phyloP scores from a whole-genome alignment of 108 stramenopile species.

The Cyclostephanos invisitatus region DNA sequence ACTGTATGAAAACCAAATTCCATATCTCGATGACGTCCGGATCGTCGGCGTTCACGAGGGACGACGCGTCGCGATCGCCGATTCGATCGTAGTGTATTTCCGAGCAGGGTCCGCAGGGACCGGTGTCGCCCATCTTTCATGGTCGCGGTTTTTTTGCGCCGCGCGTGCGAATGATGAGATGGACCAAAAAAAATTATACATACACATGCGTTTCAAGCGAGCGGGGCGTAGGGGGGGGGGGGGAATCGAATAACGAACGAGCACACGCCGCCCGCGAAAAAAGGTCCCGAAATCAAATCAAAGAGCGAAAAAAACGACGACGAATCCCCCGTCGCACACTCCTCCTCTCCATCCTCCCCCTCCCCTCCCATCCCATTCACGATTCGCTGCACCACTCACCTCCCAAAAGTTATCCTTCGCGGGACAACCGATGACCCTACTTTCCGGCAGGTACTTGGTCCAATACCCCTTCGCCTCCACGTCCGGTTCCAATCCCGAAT shows the following conservation, averaged over 20 bases:
- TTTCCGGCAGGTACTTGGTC: conserved; percentile 90
- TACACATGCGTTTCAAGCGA: too few relatives aligned
- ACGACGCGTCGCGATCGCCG: conserved; percentile 93
- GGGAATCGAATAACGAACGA: too few relatives aligned
- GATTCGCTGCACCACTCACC: conserved; percentile 92
- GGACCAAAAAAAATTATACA: not conserved
- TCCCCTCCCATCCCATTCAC: too few relatives aligned
- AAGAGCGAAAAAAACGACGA: too few relatives aligned
- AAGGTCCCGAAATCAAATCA: too few relatives aligned
- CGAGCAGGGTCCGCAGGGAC: conserved; percentile 47
- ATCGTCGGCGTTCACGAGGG: conserved; percentile 94
- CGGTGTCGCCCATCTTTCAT: conserved; percentile 66
- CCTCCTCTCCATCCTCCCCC: not conserved
- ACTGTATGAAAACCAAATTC: conserved; percentile 99
- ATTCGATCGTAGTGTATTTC: conserved; percentile 99
- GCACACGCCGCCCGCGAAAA: too few relatives aligned
- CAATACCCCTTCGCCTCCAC: conserved; percentile 90
- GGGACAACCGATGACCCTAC: conserved; percentile 93
- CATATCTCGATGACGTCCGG: conserved; percentile 98
- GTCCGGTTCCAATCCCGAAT: conserved; percentile 73
- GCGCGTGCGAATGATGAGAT: not conserved
- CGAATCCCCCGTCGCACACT: too few relatives aligned
- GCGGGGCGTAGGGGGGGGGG: too few relatives aligned
- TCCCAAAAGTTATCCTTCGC: conserved; percentile 99
- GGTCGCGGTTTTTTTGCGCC: not conserved